A percentile compares a stretch with the other conserved stretches of the same genome.
Evolutionary conservation across 2,329 filamentous ascomycete genomes (phyloP).

Genomic region (Ophiostoma novo-ulmi): DNA sequence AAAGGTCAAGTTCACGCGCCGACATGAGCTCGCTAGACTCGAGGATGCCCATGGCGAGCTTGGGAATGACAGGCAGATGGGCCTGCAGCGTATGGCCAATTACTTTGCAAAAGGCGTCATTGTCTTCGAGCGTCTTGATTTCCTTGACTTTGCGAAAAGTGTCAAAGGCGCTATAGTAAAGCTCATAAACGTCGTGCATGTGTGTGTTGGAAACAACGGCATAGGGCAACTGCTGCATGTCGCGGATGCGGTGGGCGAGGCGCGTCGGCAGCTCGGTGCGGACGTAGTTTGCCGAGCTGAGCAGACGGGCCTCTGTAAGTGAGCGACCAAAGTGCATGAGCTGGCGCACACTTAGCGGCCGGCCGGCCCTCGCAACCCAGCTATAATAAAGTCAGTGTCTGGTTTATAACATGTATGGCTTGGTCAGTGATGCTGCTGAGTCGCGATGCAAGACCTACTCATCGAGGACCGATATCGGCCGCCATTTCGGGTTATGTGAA

Average conservation of each 20-base stretch:
- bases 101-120: slow-evolving; percentile 77
- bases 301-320: slow-evolving; percentile 78
- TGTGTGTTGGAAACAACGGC: slow-evolving; percentile 94
- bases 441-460: slow-evolving; percentile 45
- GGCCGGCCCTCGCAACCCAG: slow-evolving; percentile 87
- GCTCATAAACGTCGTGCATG: slow-evolving; percentile 89
- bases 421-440: background rate
- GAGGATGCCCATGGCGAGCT: slow-evolving; percentile 87
- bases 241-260: slow-evolving; percentile 86
- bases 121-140: slow-evolving; percentile 80
- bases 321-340: slow-evolving; percentile 96
- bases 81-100: slow-evolving; percentile 76
- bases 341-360: slow-evolving; percentile 93
- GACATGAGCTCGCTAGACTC: slow-evolving; percentile 82
- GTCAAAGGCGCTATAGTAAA: slow-evolving; percentile 97
- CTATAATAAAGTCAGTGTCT: slow-evolving; percentile 41
- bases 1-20: slow-evolving; percentile 75
- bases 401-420: background rate
- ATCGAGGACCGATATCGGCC: slow-evolving; percentile 59
- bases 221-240: slow-evolving; percentile 95
- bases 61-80: slow-evolving; percentile 89
- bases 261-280: slow-evolving; percentile 91
- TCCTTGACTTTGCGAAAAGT: slow-evolving; percentile 77
- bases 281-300: slow-evolving; percentile 96
- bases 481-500: slow-evolving; percentile 43